Evolutionary conservation across 2,329 filamentous ascomycete species (phyloP), one percentile per base, ranked within the genome.

Genomic region (Cadophora sp.): DNA sequence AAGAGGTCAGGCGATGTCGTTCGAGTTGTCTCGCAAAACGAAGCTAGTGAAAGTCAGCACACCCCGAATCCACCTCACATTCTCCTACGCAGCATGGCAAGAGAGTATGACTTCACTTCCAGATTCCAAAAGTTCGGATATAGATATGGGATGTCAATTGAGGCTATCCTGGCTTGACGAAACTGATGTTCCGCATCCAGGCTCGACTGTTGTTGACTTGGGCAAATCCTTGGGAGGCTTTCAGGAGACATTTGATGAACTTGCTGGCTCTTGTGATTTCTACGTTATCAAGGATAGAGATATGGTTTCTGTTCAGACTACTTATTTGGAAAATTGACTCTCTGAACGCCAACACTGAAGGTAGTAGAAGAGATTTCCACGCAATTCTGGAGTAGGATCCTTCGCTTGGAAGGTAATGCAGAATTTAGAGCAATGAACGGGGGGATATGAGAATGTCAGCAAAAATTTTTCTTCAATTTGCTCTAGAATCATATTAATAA

Each of bases 231-330:
- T 8, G 20, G 55, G 22, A n/a, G 27, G 5, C 55, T 41, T 58
- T n/a, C 33, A 41, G 18, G 36, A 58, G 13, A 58, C 55, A 16
- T 43, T 58, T 11, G 36, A 58, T 58, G 13, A 27, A 24, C 36
- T 24, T 16, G 55, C 55, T 24, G 55, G 55, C 13, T 58, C 55
- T 14, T 58, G 55, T 41, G 55, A 58, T 9, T 58, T 58, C 13
- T 58, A 43, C 7, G 55, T 58, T 11, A 22, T 18, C n/a, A 58
- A 58, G 20, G 55, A 33, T 11, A 11, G 6, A 43, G 36, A 58
- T 8, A 43, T 24, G 7, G 13, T 58, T 5, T 16, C n/a, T 14
- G 14, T 58, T 4, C n/a, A 43, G 36, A 58, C 55, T 18, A 43
- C 20, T 14, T 56, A 56, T 14, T 4, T 18, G n/a, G 14, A 51